These are phyloP conservation scores for Allantophomopsis cytisporea DNA, from an alignment of 2,329 filamentous ascomycete genomes.

Conservation along the genomic window DNA sequence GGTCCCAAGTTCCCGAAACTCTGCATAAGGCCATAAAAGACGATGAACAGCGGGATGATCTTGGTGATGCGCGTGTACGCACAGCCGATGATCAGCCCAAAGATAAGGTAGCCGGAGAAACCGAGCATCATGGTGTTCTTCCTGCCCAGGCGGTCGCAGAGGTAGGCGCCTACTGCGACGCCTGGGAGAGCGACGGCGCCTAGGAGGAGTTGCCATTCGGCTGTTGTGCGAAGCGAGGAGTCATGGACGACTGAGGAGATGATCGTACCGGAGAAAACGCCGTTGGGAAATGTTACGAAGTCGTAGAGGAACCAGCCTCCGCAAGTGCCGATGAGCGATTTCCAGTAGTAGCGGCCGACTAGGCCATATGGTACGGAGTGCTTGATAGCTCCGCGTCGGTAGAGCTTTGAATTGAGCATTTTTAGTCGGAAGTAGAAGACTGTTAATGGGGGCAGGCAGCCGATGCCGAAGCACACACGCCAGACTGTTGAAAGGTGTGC, in stretches of 20 bases:
- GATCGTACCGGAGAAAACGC: slow-evolving; percentile 30
- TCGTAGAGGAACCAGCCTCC: slow-evolving; percentile 38
- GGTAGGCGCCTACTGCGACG: slow-evolving; percentile 31
- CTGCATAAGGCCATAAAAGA: slow-evolving; percentile 37
- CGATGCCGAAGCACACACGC: slow-evolving; percentile 34
- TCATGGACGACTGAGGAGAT: slow-evolving; percentile 20
- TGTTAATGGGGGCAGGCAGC: slow-evolving; percentile 32
- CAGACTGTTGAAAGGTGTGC: slow-evolving; percentile 26
- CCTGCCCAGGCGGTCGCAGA: slow-evolving; percentile 32
- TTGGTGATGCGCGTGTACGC: slow-evolving; percentile 31
- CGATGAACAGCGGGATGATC: slow-evolving; percentile 34
- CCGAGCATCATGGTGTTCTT: slow-evolving; percentile 36
- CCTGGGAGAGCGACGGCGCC: slow-evolving; percentile 30
- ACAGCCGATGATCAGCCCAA: slow-evolving; percentile 36
- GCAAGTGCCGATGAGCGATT: slow-evolving; percentile 33
- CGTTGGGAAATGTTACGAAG: slow-evolving; percentile 30
- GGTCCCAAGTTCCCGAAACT: slow-evolving; percentile 34
- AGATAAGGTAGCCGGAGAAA: slow-evolving; percentile 33
- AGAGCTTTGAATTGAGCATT: slow-evolving; percentile 36
- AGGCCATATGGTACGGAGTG: slow-evolving; percentile 32
- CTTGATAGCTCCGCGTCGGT: slow-evolving; percentile 38
- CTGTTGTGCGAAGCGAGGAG: slow-evolving; percentile 25
- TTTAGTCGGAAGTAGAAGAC: slow-evolving; percentile 42
- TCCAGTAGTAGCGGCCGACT: slow-evolving; percentile 39
- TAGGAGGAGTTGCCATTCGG: slow-evolving; percentile 33